Base-by-base conservation (phyloP, 495 filamentous ascomycete genomes). In the Letharia lupina region DNA sequence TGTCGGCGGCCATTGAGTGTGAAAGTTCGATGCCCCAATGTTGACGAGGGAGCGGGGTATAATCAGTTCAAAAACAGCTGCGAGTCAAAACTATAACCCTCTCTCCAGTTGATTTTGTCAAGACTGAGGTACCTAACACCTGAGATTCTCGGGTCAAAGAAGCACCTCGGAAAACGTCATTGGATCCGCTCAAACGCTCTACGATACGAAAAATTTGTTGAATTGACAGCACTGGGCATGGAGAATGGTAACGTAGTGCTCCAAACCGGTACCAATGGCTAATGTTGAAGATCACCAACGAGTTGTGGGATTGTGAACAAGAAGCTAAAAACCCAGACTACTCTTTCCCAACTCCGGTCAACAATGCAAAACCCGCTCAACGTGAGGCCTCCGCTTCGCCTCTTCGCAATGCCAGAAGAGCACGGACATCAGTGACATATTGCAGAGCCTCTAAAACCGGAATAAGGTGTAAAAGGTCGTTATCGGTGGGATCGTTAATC, bases 381-480 rank as follows among this genome's bases (percentile, higher is more conserved):
- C 66, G 66, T 37, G 63, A 83, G 65, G 78, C 72, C 70, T 83
- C 79, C 58, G 78, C 74, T 77, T 98, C 90, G 12, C 94, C 94
- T 70, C 92, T 87, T 67, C 93, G 84, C 70, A 98, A 80, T 45
- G 90, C 91, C 68, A 98, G 78, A 61, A 97, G 78, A 57, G 94
- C 91, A 58, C 94, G 84, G 41, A 98, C 94, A 77, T 98, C 94
- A 31, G 89, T 96, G 65, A 91, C 92, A 80, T 96, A 95, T 76
- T 98, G 95, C 73, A 98, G 78, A 37, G 90, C 93, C 78, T 98
- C 94, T 50, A 98, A 80, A 70, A 97, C 82, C n/a, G 94, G 94
- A 64, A 98, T 84, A 54, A 98, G 80, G 75, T 97, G 91, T 73
- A 96, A 80, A 44, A 98, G 80, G 72, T 94, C 93, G 71, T 91